Evolutionary conservation across 331 rosid species (phyloP).

Genomic region (Prunus yedoensis): DNA sequence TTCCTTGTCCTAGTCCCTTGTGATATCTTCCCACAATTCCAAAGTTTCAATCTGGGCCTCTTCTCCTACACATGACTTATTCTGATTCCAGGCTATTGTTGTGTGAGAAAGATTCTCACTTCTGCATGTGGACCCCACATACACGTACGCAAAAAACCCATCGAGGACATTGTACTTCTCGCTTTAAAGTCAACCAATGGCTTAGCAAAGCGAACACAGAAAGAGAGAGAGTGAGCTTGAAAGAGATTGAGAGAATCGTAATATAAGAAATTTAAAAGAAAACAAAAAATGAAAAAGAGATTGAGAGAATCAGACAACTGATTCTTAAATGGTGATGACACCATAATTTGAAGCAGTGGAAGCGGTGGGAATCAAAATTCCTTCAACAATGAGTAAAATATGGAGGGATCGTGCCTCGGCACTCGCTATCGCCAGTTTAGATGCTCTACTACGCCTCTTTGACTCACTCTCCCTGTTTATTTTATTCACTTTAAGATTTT

Average conservation of each 20-base stretch:
- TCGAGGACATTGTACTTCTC: constrained; percentile 24
- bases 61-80: neutral
- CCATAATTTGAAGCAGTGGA: constrained; percentile 2
- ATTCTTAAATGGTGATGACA: constrained; percentile 15
- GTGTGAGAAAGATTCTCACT: constrained; percentile 14
- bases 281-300: neutral
- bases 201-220: neutral
- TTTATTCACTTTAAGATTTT: neutral
- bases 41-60: constrained; percentile 6
- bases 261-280: neutral
- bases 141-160: constrained; percentile 3
- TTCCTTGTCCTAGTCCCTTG: neutral
- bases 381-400: neutral
- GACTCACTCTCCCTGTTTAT: neutral
- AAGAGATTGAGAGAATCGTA: neutral
- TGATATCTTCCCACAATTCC: neutral
- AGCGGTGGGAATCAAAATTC: constrained; percentile 19
- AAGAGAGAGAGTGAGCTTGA: neutral
- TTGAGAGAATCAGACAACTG: constrained; percentile 4
- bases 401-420: neutral
- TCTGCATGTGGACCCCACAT: constrained; percentile 7
- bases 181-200: constrained; percentile 40
- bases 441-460: neutral
- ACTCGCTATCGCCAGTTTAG: neutral
- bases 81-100: neutral